These are phyloP conservation scores for Monosporozyma siamensis DNA, from an alignment of 805 yeast species.

Conservation along the genomic window DNA sequence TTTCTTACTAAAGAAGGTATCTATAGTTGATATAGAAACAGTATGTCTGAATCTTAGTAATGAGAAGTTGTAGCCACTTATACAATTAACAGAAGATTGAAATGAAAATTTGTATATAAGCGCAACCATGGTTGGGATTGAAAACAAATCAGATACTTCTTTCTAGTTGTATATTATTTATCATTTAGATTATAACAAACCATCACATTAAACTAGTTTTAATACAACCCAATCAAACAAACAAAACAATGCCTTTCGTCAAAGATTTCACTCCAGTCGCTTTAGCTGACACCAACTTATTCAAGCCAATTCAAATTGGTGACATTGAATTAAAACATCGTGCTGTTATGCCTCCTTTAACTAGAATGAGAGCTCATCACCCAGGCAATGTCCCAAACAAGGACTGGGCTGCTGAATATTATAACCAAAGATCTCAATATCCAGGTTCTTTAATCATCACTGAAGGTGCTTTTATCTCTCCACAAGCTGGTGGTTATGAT, in stretches of 20 bases:
- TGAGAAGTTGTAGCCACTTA: too few species aligned
- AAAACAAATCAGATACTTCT: too few species aligned
- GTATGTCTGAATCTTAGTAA: too few species aligned
- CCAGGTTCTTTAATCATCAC: conserved; percentile 52
- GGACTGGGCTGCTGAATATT: conserved; percentile 42
- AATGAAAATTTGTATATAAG: too few species aligned
- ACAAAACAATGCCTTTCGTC: conserved; percentile 21
- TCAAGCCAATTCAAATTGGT: conserved; percentile 40
- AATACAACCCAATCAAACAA: conserved; percentile 37
- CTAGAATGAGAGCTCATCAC: conserved; percentile 34
- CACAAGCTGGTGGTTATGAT: conserved; percentile 34
- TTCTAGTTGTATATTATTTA: too few species aligned
- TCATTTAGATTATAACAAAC: too few species aligned
- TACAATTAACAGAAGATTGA: too few species aligned
- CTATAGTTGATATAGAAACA: too few species aligned
- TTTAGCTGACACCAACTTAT: conserved; percentile 31
- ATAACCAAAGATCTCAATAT: conserved; percentile 42
- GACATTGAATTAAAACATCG: conserved; percentile 30
- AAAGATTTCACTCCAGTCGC: conserved; percentile 22
- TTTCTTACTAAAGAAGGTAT: too few species aligned
- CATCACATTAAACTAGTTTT: conserved; percentile 7
- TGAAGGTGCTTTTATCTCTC: conserved; percentile 49
- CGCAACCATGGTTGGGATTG: too few species aligned
- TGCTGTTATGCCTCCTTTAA: conserved; percentile 37
- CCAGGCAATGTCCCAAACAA: conserved; percentile 35